Evolutionary conservation across 2,329 filamentous ascomycete species (phyloP).

Genomic region (Biscogniauxia marginata): DNA sequence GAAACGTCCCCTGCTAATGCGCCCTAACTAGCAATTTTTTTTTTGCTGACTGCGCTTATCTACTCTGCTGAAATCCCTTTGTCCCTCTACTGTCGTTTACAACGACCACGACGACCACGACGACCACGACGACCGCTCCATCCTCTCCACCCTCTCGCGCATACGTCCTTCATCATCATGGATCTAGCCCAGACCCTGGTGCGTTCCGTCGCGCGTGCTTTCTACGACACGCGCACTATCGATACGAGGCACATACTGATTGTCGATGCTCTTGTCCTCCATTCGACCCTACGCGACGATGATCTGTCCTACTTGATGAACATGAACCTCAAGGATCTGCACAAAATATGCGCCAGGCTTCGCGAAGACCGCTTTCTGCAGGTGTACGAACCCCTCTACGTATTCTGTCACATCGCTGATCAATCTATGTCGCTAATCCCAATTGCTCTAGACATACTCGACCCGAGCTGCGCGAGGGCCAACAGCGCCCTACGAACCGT

Average conservation of each 20-base stretch:
- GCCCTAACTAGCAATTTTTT: constrained; percentile 2
- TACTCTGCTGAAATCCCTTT: neutral
- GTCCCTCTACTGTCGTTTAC: neutral
- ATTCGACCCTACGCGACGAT: constrained; percentile 77
- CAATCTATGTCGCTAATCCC: constrained; percentile 6
- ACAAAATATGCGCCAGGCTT: constrained; percentile 82
- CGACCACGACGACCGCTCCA: too few relatives aligned
- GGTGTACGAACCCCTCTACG: constrained; percentile 57
- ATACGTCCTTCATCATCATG: too few relatives aligned
- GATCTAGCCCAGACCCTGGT: constrained; percentile 68
- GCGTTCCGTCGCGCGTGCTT: constrained; percentile 77
- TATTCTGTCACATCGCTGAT: neutral
- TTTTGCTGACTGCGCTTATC: neutral
- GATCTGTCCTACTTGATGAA: constrained; percentile 85
- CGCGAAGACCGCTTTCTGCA: constrained; percentile 82
- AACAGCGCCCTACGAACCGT: constrained; percentile 76
- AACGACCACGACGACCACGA: constrained; percentile 1
- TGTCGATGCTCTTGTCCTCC: constrained; percentile 73
- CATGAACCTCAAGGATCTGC: constrained; percentile 88
- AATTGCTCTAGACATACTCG: constrained; percentile 59
- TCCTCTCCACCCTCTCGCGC: neutral
- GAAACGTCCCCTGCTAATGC: neutral
- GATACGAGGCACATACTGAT: constrained; percentile 73
- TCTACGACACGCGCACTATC: constrained; percentile 64
- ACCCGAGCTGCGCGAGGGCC: constrained; percentile 75